Evolutionary conservation across 345 rosid genomes (phyloP), one percentile per base, ranked within the genome.

Genomic region (Aethionema arabicum): DNA sequence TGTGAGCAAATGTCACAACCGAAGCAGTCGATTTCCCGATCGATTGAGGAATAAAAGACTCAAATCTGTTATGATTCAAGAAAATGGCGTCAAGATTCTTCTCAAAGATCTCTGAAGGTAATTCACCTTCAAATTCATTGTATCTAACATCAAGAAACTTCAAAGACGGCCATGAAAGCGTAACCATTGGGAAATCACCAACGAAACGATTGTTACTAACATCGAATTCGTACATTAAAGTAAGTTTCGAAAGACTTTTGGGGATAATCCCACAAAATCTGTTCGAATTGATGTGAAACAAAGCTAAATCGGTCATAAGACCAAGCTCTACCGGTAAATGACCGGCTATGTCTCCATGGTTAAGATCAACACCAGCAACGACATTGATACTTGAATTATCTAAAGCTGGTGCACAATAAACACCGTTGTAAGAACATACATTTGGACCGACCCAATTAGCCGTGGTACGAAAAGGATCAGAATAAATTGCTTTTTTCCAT

Each of bases 221-320:
- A 50, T 88, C 96, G 5, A 88, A 70, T 59, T 87, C 95, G 9
- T 68, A 56, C 65, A 87, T 82, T 54, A 78, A 67, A 0, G 9
- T 64, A 5, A 87, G 78, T 43, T 69, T 81, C 0, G 76, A 58
- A 3, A 87, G 56, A 51, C 81, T 82, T 12, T 60, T 68, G 0
- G 91, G 95, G 15, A 87, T 52, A 9, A 83, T 59, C n/a, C 95
- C 91, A 59, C 91, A 83, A 35, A 87, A 85, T 12, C 95, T 68
- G 27, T 87, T 85, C 0, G 84, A 75, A n/a, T 85, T 85, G n/a
- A 87, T 46, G 61, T 87, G 95, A 42, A 87, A 73, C 37, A 87
- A 60, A 5, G 91, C 89, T 30, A 79, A 40, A n/a, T 87, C 95
- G 0, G 77, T 63, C n/a, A 87, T 12, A 45, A 82, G 56, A 31